Conservation (phyloP, 202 grass and related monocot genomes). For the Brachypodium distachyon region DNA sequence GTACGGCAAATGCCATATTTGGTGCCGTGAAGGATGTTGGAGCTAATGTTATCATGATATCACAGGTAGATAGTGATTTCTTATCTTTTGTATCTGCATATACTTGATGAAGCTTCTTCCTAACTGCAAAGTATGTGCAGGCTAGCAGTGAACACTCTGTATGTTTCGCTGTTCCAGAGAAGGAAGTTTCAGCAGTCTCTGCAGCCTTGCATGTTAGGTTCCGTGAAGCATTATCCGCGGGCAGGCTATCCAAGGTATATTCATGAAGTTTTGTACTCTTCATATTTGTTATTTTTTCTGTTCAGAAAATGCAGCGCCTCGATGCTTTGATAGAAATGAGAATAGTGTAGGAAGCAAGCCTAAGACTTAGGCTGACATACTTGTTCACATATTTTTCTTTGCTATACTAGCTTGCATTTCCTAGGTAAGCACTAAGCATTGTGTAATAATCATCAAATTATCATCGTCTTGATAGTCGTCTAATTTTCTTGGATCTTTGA, state of each 20-base stretch:
- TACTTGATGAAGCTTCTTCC: constrained; percentile 20
- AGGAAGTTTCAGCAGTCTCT: constrained; percentile 83
- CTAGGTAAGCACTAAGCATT: neutral
- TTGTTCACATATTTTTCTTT: neutral
- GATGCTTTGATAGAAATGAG: too few relatives aligned
- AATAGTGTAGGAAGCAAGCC: too few relatives aligned
- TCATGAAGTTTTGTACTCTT: neutral
- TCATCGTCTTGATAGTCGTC: neutral
- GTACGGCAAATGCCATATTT: constrained; percentile 92
- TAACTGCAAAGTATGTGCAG: constrained; percentile 43
- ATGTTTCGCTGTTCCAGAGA: constrained; percentile 98
- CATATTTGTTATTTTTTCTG: neutral
- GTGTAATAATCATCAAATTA: neutral
- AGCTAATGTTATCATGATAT: constrained; percentile 99
- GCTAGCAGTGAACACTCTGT: constrained; percentile 97
- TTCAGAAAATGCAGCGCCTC: too few relatives aligned
- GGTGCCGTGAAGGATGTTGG: constrained; percentile 85
- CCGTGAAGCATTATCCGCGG: constrained; percentile 70
- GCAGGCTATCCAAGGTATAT: constrained; percentile 93
- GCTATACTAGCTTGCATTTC: neutral
- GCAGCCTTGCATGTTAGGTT: constrained; percentile 62
- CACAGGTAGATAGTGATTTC: constrained; percentile 50
- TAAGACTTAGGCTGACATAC: too few relatives aligned
- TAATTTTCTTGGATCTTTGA: neutral
- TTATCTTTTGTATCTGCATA: constrained; percentile 8